Base-by-base conservation (phyloP, 495 filamentous ascomycete species). In the Neurospora africana region DNA sequence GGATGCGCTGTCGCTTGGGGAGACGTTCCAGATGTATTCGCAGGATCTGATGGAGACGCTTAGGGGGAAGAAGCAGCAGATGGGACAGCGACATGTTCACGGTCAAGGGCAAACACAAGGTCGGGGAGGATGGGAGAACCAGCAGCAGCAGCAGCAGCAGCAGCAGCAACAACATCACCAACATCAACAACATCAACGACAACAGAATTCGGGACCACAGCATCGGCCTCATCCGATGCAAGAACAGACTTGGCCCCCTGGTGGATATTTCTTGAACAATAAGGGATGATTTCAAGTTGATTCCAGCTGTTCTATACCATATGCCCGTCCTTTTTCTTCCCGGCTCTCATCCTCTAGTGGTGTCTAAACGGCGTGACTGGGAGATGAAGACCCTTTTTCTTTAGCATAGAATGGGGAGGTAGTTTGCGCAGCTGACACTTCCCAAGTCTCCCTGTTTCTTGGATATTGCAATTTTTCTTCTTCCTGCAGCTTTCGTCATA, bases 11-110 rank as follows among this genome's bases (percentile, higher is more conserved):
- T 74, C 81, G 11, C 77, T 87, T 0, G 78, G 78, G 68, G 75
- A 77, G 44, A 83, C 74, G 35, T 88, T 87, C 69, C 84, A 87
- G 44, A 74, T 74, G 65, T 77, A 78, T 4, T 83, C 82, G 5
- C 76, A 76, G 13, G 79, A 81, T 17, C 74, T 84, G 4, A 65
- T 79, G 27, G 77, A 81, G 8, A 72, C 76, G 15, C 73, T 85
- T 13, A 75, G 75, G 68, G 58, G 75, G 47, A 76, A 82, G 38
- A 75, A 36, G 21, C 38, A 53, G n/a, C 69, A 74, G 75, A 75
- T 75, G 58, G 71, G 74, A 2, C 53, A 65, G 53, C 1, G 53
- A 1, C 70, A 19, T 15, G n/a, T 10, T 4, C 70, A 30, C 47
- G 70, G 2, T 2, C 70, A 65, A 9, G 75, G 72, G 68, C 78